A percentile compares a stretch with the other conserved stretches of the same genome.
These are phyloP conservation scores for Eutrema japonicum DNA, from an alignment of 345 rosid species.

Conservation along the genomic window DNA sequence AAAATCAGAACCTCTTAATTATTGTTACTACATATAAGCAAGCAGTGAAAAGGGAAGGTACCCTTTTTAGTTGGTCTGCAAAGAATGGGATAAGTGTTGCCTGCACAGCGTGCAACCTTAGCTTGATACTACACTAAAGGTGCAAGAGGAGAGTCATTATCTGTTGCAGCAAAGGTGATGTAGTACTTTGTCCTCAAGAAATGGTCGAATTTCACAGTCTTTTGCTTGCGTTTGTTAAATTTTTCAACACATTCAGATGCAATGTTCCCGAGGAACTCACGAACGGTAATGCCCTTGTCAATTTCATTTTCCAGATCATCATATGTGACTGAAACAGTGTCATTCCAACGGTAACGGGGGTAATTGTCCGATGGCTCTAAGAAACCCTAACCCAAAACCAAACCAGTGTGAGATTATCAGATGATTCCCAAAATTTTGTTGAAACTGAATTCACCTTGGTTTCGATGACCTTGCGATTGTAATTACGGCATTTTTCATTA, in stretches of 20 bases:
- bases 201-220: neutral
- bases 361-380: neutral
- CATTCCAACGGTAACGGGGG: neutral
- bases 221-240: neutral
- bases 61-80: constrained; percentile 16
- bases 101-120: neutral
- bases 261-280: neutral
- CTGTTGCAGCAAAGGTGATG: constrained; percentile 31
- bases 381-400: constrained; percentile 5
- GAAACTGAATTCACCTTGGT: neutral
- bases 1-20: neutral
- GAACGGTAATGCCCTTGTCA: neutral
- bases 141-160: constrained; percentile 6
- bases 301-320: neutral
- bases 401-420: neutral
- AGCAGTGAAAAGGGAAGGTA: too few relatives aligned
- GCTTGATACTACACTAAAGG: constrained; percentile 31
- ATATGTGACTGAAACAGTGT: neutral
- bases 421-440: neutral
- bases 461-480: constrained; percentile 9
- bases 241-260: neutral
- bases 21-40: too few relatives aligned
- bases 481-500: too few relatives aligned
- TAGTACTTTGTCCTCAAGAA: constrained; percentile 28
- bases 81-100: constrained; percentile 26